Evolutionary conservation across 208 protist genomes (phyloP).

Genomic region (Leishmania guyanensis): DNA sequence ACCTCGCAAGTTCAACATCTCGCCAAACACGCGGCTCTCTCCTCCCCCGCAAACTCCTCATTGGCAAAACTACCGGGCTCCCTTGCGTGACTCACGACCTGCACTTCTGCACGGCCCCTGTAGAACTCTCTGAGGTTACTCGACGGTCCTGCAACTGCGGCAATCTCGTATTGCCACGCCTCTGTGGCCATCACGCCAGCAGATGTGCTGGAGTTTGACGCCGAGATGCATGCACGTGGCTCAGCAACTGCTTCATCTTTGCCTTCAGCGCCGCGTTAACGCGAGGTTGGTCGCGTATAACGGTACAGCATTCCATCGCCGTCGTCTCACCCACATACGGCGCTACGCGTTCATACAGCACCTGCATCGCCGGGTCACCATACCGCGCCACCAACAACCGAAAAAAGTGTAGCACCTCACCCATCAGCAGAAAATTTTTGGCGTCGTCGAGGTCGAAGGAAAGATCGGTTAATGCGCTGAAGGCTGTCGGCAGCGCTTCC

Average conservation of each 20-base stretch:
- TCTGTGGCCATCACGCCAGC: background rate
- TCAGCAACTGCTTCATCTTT: constrained; percentile 53
- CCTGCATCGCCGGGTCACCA: constrained; percentile 47
- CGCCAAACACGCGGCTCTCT: background rate
- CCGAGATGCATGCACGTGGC: constrained; percentile 21
- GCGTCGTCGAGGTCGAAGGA: constrained; percentile 75
- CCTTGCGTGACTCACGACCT: background rate
- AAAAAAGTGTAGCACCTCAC: constrained; percentile 53
- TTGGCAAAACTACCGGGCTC: background rate
- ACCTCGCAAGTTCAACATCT: background rate
- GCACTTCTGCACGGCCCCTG: background rate
- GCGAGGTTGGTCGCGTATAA: constrained; percentile 48
- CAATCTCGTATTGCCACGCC: background rate
- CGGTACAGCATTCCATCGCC: constrained; percentile 49
- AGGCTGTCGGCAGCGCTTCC: constrained; percentile 29
- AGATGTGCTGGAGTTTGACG: background rate
- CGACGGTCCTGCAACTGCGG: background rate
- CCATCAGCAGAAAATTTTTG: constrained; percentile 66
- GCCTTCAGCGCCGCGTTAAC: constrained; percentile 64
- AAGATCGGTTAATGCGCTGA: constrained; percentile 10
- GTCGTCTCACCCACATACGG: constrained; percentile 42
- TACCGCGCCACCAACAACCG: constrained; percentile 28
- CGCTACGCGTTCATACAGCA: constrained; percentile 48
- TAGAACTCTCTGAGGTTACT: background rate
- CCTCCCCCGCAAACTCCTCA: background rate